Evolutionary conservation across 1,284 basidiomycete genomes (phyloP).

Genomic region (Athelia psychrophila): DNA sequence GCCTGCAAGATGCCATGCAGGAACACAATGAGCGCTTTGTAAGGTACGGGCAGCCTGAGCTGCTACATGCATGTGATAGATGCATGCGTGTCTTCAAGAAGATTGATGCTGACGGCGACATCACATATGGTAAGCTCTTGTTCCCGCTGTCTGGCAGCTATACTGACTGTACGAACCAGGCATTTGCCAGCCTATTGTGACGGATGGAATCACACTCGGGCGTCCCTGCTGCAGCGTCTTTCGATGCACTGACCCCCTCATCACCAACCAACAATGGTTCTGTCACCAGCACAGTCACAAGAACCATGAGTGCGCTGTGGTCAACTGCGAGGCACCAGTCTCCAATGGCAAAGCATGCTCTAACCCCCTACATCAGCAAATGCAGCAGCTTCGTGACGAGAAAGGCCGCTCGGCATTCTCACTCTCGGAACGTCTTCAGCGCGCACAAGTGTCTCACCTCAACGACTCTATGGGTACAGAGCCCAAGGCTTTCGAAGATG

Average conservation of each 20-base stretch:
- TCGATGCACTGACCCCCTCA: slow-evolving; percentile 19
- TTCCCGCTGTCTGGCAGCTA: background rate
- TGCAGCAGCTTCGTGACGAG: slow-evolving; percentile 12
- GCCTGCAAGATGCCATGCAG: background rate
- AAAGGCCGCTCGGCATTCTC: slow-evolving; percentile 18
- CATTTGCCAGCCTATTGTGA: slow-evolving; percentile 11
- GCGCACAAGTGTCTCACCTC: slow-evolving; percentile 11
- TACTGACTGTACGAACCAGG: slow-evolving; percentile 5
- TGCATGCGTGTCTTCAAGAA: background rate
- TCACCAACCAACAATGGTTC: slow-evolving; percentile 21
- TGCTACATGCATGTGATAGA: background rate
- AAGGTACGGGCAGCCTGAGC: background rate
- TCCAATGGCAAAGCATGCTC: slow-evolving; percentile 8
- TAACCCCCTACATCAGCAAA: slow-evolving; percentile 11
- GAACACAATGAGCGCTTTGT: background rate
- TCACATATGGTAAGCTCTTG: background rate
- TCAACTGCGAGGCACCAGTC: slow-evolving; percentile 8
- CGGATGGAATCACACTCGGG: slow-evolving; percentile 28
- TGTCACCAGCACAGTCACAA: slow-evolving; percentile 17
- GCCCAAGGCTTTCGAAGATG: background rate
- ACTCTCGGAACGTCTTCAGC: slow-evolving; percentile 14
- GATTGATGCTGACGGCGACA: background rate
- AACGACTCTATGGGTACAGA: slow-evolving; percentile 1
- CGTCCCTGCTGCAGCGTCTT: slow-evolving; percentile 22
- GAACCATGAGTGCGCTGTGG: slow-evolving; percentile 15